These are phyloP conservation scores for Kwoniella shandongensis DNA, from an alignment of 768 basidiomycete genomes.

Conservation along the genomic window DNA sequence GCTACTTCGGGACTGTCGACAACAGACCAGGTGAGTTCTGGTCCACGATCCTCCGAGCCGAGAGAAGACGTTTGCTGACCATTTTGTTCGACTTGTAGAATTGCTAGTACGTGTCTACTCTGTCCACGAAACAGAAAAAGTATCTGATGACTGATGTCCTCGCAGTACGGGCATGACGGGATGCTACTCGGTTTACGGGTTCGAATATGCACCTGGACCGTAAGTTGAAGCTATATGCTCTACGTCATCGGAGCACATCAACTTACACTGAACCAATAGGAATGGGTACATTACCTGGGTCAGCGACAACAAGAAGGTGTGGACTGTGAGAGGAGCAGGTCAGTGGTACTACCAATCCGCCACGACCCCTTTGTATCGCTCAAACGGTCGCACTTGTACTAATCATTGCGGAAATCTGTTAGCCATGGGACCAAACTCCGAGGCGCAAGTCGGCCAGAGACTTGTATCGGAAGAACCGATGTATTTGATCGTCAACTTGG, in stretches of 20 bases:
- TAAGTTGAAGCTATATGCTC: constrained; percentile 22
- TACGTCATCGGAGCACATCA: background rate
- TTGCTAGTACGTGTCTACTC: constrained; percentile 63
- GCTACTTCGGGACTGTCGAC: constrained; percentile 69
- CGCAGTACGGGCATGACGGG: constrained; percentile 52
- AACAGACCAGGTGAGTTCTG: constrained; percentile 64
- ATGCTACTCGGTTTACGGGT: constrained; percentile 72
- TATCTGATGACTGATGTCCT: no score
- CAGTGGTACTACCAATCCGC: constrained; percentile 1
- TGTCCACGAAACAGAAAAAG: background rate
- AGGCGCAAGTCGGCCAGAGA: constrained; percentile 66
- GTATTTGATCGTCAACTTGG: constrained; percentile 56
- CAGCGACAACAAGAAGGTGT: constrained; percentile 62
- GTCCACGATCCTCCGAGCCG: no score
- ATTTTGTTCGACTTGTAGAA: constrained; percentile 29
- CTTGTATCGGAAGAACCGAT: constrained; percentile 81
- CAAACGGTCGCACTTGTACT: background rate
- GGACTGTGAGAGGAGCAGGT: constrained; percentile 56
- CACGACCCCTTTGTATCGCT: background rate
- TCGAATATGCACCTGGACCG: constrained; percentile 78
- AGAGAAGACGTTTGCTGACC: background rate
- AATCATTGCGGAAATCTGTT: constrained; percentile 28
- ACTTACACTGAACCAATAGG: constrained; percentile 16
- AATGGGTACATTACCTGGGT: constrained; percentile 77
- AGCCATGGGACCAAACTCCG: constrained; percentile 66